These are phyloP conservation scores for Trypanosomatidae sp. DNA, from an alignment of 208 protist genomes.

Conservation along the genomic window DNA sequence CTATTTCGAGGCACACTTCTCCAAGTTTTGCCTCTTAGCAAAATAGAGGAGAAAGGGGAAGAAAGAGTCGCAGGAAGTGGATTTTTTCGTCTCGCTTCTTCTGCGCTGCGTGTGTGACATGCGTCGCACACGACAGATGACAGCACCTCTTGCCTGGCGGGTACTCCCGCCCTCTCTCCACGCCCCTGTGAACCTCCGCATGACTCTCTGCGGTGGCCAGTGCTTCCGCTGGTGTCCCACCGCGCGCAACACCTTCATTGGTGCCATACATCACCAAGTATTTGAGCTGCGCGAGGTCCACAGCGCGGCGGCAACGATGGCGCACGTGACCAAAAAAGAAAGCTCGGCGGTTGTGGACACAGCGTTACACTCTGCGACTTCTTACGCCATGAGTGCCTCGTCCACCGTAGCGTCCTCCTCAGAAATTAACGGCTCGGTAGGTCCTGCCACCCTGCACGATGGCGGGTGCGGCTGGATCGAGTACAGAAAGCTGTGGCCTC, in stretches of 20 bases:
- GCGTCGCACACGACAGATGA: not conserved
- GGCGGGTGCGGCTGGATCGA: conserved; percentile 13
- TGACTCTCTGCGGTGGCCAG: conserved; percentile 70
- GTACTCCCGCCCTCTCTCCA: conserved; percentile 28
- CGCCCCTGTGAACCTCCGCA: conserved; percentile 38
- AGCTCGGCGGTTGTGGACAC: too few species aligned
- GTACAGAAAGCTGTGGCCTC: conserved; percentile 12
- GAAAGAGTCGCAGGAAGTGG: too few species aligned
- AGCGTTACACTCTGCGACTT: too few species aligned
- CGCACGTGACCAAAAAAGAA: not conserved
- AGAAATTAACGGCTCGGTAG: too few species aligned
- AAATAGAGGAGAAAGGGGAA: too few species aligned
- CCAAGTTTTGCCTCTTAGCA: too few species aligned
- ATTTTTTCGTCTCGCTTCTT: too few species aligned
- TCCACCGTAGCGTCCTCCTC: too few species aligned
- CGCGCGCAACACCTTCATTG: conserved; percentile 44
- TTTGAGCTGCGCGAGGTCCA: conserved; percentile 48
- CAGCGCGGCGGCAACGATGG: not conserved
- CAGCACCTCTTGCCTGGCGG: conserved; percentile 16
- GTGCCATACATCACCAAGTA: conserved; percentile 35
- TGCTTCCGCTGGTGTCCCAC: conserved; percentile 77
- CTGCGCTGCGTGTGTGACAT: too few species aligned
- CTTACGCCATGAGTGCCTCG: too few species aligned
- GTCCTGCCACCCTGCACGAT: too few species aligned
- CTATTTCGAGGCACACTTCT: too few species aligned